These are phyloP conservation scores for Ceratobasidium sp. DNA, from an alignment of 1,284 basidiomycete species.

Conservation along the genomic window DNA sequence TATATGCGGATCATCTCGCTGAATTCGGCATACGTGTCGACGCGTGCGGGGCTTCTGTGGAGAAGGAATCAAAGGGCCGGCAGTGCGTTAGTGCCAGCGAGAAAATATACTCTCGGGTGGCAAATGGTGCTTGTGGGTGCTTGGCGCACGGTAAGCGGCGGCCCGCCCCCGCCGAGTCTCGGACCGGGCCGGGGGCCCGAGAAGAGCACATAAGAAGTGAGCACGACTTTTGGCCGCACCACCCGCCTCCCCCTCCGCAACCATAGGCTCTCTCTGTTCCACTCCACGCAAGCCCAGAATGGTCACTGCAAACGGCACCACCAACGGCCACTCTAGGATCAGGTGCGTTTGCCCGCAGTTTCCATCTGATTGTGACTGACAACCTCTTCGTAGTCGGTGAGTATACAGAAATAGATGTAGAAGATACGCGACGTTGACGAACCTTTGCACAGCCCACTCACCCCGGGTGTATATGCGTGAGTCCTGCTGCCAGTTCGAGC, in stretches of 20 bases:
- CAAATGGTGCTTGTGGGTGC: constrained; percentile 17
- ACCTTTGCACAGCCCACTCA: constrained; percentile 62
- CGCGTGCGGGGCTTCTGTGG: neutral
- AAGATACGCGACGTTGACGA: neutral
- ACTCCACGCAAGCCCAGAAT: constrained; percentile 34
- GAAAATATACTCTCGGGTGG: constrained; percentile 11
- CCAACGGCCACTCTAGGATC: constrained; percentile 33
- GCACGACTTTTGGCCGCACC: constrained; percentile 17
- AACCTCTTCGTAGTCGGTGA: constrained; percentile 16
- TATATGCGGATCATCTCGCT: constrained; percentile 12
- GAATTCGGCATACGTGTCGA: constrained; percentile 19
- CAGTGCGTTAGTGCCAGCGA: constrained; percentile 30
- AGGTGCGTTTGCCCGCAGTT: constrained; percentile 14
- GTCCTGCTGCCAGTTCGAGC: neutral
- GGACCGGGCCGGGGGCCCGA: constrained; percentile 35
- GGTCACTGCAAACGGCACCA: constrained; percentile 40
- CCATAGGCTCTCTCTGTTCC: constrained; percentile 38
- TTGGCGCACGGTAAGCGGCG: constrained; percentile 17
- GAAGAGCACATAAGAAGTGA: constrained; percentile 41
- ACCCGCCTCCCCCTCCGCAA: constrained; percentile 31
- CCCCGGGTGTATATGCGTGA: constrained; percentile 77
- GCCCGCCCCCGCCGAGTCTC: constrained; percentile 35
- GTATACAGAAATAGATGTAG: constrained; percentile 1
- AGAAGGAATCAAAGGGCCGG: constrained; percentile 26
- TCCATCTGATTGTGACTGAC: neutral